A percentile compares a stretch with the other conserved stretches of the same genome.
Conservation (phyloP, 768 basidiomycete species). For the Agaricus subrufescens region DNA sequence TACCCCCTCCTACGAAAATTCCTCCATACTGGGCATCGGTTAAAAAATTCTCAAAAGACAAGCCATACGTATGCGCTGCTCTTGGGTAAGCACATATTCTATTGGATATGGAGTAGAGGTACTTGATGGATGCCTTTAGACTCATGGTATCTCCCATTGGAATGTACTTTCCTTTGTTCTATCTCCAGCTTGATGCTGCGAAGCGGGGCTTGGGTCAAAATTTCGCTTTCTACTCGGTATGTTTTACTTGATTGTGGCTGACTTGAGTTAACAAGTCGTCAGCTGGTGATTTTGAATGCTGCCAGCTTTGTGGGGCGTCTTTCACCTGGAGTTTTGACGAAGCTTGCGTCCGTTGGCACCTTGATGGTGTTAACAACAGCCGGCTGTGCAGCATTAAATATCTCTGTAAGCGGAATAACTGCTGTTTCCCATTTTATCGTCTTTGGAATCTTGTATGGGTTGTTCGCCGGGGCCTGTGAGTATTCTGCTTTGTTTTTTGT, state of each 20-base stretch:
- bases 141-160: slow-evolving; percentile 19
- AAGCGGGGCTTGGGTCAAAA: slow-evolving; percentile 23
- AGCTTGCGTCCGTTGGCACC: slow-evolving; percentile 12
- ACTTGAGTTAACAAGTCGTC: background rate
- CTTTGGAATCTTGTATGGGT: slow-evolving; percentile 36
- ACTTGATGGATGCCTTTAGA: background rate
- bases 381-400: slow-evolving; percentile 20
- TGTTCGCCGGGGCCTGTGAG: slow-evolving; percentile 22
- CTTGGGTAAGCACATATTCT: slow-evolving; percentile 7
- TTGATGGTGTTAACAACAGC: slow-evolving; percentile 12
- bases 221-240: slow-evolving; percentile 38
- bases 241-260: background rate
- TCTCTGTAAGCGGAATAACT: slow-evolving; percentile 30
- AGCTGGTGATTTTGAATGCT: slow-evolving; percentile 19
- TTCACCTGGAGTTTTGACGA: slow-evolving; percentile 12
- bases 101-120: background rate
- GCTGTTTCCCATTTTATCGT: slow-evolving; percentile 24
- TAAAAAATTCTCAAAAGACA: slow-evolving; percentile 2
- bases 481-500: background rate
- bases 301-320: slow-evolving; percentile 17
- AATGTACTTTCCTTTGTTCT: slow-evolving; percentile 33
- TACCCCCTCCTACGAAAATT: slow-evolving; percentile 4
- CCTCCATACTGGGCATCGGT: slow-evolving; percentile 2
- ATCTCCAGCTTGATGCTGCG: slow-evolving; percentile 33
- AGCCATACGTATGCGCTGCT: slow-evolving; percentile 3